Conservation (phyloP, 306 rosid species). For the Fragaria nilgerrensis region DNA sequence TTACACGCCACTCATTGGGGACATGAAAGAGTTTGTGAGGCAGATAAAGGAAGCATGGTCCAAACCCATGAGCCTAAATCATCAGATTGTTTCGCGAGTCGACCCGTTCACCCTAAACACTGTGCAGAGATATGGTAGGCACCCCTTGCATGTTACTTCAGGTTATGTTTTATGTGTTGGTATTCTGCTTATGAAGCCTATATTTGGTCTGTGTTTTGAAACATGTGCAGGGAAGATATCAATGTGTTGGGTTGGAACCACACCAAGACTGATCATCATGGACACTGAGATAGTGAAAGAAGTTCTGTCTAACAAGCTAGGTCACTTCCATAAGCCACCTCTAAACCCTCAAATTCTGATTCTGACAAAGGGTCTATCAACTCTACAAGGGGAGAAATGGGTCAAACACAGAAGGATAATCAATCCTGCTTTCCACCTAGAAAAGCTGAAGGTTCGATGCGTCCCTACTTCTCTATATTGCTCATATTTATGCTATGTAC, state of each 20-base stretch:
- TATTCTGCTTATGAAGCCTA: neutral
- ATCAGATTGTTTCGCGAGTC: slow-evolving; percentile 40
- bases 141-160: neutral
- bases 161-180: neutral
- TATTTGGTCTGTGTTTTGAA: neutral
- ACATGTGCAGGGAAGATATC: slow-evolving; percentile 36
- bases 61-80: slow-evolving; percentile 39
- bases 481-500: neutral
- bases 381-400: slow-evolving; percentile 49
- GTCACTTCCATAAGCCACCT: slow-evolving; percentile 47
- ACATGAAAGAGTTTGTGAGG: slow-evolving; percentile 43
- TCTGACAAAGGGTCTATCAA: slow-evolving; percentile 39
- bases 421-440: slow-evolving; percentile 54
- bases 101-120: slow-evolving; percentile 39
- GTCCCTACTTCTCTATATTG: neutral
- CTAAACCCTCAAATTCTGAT: slow-evolving; percentile 38
- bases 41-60: slow-evolving; percentile 48
- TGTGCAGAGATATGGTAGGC: slow-evolving; percentile 40
- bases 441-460: slow-evolving; percentile 42
- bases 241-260: slow-evolving; percentile 49
- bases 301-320: slow-evolving; percentile 40
- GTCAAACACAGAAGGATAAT: slow-evolving; percentile 40
- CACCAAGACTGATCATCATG: slow-evolving; percentile 45
- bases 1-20: slow-evolving; percentile 46
- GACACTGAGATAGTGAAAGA: slow-evolving; percentile 44